Base-by-base conservation (phyloP, 768 basidiomycete species). In the Pisolithus tinctorius region DNA sequence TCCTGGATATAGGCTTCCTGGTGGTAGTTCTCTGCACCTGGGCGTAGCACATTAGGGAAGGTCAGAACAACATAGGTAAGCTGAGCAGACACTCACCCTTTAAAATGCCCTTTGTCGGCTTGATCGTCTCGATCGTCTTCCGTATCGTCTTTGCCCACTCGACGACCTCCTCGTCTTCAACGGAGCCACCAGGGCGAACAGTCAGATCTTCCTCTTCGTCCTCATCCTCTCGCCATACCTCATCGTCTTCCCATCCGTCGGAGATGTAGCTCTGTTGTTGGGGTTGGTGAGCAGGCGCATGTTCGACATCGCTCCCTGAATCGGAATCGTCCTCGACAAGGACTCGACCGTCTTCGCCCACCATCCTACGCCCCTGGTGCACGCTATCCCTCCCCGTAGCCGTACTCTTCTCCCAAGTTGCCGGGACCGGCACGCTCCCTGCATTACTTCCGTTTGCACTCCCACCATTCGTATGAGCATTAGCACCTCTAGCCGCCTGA, bases 401-500 rank as follows among this genome's bases (percentile, higher is more conserved):
- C 2, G 91, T 93, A 62, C 84, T 91, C 68, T 81, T 84, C 63
- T 95, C 89, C 91, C 89, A 93, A 10, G 85, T 76, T 37, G 80
- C 73, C 20, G 77, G 77, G 39, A 77, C 76, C 14, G 77, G 77
- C 0, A 42, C 40, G 26, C 51, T 27, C 30, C 69, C 71, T 29
- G 64, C 70, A 50, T 69, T 20, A 20, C 20, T 70, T 43, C 51
- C 8, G 16, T 50, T 51, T 20, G 58, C 63, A 39, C 65, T 66
- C 16, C 50, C 58, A 43, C 45, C 49, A 16, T 56, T 55, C 20
- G 20, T 20, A 20, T 20, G 20, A 0, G 54, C 55, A 43, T 50
- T 47, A n/a, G 54, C 60, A 9, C 25, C n/a, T 17, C 48, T 47
- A 9, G 23, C 25, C 17, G 27, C 66, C 27, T 68, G 67, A 8